Percentiles rank a stretch among this genome's conserved stretches.
These are phyloP conservation scores for Anthostomella pinea DNA, from an alignment of 2,329 filamentous ascomycete species.

Conservation along the genomic window DNA sequence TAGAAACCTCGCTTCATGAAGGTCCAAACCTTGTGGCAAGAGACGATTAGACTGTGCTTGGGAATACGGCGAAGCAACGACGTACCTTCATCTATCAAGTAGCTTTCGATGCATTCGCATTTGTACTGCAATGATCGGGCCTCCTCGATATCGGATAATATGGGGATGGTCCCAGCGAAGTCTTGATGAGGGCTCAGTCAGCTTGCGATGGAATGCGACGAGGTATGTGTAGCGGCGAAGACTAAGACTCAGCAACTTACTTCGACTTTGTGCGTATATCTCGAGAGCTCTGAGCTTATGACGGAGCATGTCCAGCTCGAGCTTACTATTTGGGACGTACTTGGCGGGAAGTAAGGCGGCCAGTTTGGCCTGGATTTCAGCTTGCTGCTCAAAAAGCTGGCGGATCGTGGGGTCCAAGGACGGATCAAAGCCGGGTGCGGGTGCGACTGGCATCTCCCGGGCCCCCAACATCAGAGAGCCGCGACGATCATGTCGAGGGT, in stretches of 20 bases:
- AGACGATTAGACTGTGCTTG: constrained; percentile 8
- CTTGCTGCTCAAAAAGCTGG: constrained; percentile 50
- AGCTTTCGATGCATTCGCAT: constrained; percentile 56
- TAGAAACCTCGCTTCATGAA: constrained; percentile 39
- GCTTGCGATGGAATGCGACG: constrained; percentile 1
- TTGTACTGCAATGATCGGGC: constrained; percentile 55
- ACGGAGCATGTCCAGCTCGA: constrained; percentile 54
- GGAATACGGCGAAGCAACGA: constrained; percentile 6
- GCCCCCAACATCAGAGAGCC: constrained; percentile 29
- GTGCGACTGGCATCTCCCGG: constrained; percentile 29
- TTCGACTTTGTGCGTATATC: constrained; percentile 45
- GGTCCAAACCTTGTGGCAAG: constrained; percentile 38
- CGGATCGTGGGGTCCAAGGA: constrained; percentile 43
- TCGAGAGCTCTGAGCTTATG: constrained; percentile 52
- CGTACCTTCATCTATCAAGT: constrained; percentile 48
- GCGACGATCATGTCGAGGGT: constrained; percentile 33
- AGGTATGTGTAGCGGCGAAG: constrained; percentile 22
- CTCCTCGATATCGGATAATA: constrained; percentile 55
- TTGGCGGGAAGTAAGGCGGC: constrained; percentile 46
- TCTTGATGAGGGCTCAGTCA: constrained; percentile 31
- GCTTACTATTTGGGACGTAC: constrained; percentile 45
- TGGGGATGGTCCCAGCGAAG: constrained; percentile 38
- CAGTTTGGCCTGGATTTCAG: constrained; percentile 51
- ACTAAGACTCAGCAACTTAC: constrained; percentile 37
- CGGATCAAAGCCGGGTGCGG: constrained; percentile 34